These are phyloP conservation scores for Leavenworthia alabamica DNA, from an alignment of 345 rosid species.

Conservation along the genomic window DNA sequence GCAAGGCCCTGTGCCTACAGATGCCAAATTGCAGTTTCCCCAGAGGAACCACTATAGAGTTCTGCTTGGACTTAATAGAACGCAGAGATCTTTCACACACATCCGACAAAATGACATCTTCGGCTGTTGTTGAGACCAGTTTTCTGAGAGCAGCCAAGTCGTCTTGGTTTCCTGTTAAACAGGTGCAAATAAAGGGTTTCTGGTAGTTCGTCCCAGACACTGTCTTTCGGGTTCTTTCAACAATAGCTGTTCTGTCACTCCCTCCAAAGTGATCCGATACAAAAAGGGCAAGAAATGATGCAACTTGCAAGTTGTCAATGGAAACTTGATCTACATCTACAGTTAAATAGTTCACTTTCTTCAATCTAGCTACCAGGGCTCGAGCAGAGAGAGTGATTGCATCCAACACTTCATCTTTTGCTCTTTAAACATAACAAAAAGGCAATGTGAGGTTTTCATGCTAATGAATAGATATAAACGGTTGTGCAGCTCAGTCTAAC, in stretches of 20 bases:
- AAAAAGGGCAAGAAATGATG: conserved; percentile 80
- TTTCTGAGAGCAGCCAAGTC: conserved; percentile 30
- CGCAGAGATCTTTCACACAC: conserved; percentile 76
- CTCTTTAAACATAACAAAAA: conserved; percentile 36
- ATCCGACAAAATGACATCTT: conserved; percentile 55
- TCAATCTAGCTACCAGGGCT: conserved; percentile 51
- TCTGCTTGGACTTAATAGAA: conserved; percentile 56
- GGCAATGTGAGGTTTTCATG: not conserved
- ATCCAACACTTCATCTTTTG: conserved; percentile 82
- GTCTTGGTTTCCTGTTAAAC: conserved; percentile 72
- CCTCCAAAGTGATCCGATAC: conserved; percentile 99
- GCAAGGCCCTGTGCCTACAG: conserved; percentile 90
- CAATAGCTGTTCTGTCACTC: conserved; percentile 57
- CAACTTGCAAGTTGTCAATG: conserved; percentile 53
- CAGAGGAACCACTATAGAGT: conserved; percentile 73
- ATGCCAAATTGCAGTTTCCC: conserved; percentile 83
- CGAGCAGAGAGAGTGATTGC: conserved; percentile 70
- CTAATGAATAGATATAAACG: not conserved
- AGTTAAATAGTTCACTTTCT: conserved; percentile 40
- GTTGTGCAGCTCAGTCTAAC: not conserved
- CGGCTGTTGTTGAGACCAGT: conserved; percentile 32
- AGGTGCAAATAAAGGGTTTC: conserved; percentile 88
- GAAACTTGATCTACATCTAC: conserved; percentile 36
- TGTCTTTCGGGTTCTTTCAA: conserved; percentile 65
- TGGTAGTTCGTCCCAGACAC: conserved; percentile 77